A percentile compares a stretch with the other conserved stretches of the same genome.
phyloP scores from a whole-genome alignment of 2,329 filamentous ascomycete species.

The Clonostachys rosea region DNA sequence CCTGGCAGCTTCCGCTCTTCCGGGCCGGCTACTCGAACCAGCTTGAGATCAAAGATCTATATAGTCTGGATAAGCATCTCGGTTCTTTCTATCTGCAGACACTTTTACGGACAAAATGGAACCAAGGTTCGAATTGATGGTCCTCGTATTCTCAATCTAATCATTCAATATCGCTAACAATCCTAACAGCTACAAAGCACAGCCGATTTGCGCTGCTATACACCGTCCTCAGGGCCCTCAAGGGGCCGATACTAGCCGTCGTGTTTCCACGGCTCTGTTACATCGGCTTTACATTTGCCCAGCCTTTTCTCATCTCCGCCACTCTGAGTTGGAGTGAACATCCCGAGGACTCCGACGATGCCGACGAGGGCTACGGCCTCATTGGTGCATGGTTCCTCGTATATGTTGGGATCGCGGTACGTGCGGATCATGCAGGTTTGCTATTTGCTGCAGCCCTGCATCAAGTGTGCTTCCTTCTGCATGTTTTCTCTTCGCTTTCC shows the following conservation, averaged over 20 bases:
- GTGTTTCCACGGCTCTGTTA: slow-evolving; percentile 10
- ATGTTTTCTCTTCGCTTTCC: too few relatives aligned
- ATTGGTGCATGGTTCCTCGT: slow-evolving; percentile 18
- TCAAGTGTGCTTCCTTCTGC: background rate
- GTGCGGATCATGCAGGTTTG: background rate
- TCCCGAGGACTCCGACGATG: slow-evolving; percentile 6
- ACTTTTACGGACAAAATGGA: background rate
- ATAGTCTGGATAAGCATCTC: slow-evolving; percentile 4
- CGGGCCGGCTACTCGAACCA: slow-evolving; percentile 1
- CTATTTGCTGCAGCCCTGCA: background rate
- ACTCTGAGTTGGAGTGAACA: slow-evolving; percentile 10
- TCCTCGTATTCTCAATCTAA: too few relatives aligned
- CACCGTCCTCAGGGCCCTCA: slow-evolving; percentile 3
- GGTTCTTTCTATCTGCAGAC: slow-evolving; percentile 1
- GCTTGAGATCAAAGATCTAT: slow-evolving; percentile 3
- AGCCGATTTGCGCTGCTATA: slow-evolving; percentile 1
- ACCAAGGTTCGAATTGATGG: background rate
- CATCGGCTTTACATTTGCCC: slow-evolving; percentile 16
- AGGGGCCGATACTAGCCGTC: slow-evolving; percentile 3
- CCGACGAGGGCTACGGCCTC: slow-evolving; percentile 8
- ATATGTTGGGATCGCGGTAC: slow-evolving; percentile 15
- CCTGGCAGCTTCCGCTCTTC: slow-evolving; percentile 5
- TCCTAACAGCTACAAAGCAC: background rate
- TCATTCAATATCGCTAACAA: background rate
- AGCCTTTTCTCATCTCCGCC: slow-evolving; percentile 15